These are phyloP conservation scores for Boechera stricta DNA, from an alignment of 345 rosid genomes.

Conservation along the genomic window DNA sequence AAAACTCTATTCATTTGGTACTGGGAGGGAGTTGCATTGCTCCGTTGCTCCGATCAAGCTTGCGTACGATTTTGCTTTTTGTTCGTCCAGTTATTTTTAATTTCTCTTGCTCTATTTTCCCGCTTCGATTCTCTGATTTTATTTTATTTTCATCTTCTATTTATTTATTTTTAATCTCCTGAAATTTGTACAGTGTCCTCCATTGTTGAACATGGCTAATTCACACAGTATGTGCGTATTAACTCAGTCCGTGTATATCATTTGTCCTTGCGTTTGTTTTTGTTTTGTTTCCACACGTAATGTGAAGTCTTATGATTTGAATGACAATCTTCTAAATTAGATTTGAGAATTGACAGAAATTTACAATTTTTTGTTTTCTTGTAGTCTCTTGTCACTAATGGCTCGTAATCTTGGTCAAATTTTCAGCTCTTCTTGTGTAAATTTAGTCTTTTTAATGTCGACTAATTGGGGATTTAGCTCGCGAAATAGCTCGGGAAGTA, in stretches of 20 bases:
- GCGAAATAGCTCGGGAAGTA: slow-evolving; percentile 14
- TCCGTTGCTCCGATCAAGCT: not conserved
- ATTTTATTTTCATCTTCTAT: no score
- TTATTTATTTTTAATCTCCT: no score
- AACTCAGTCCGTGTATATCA: not conserved
- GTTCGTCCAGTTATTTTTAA: no score
- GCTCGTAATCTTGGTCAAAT: not conserved
- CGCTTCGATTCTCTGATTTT: not conserved
- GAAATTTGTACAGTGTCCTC: not conserved
- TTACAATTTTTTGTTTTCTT: not conserved
- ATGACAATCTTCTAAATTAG: not conserved
- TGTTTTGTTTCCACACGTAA: not conserved
- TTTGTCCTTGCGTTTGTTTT: not conserved
- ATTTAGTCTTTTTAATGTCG: slow-evolving; percentile 39
- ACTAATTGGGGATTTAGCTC: slow-evolving; percentile 23
- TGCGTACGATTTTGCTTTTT: not conserved
- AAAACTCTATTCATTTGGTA: not conserved
- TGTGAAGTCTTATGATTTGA: not conserved
- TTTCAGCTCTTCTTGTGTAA: not conserved
- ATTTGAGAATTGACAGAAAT: not conserved
- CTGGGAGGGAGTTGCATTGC: no score
- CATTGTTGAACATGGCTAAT: not conserved
- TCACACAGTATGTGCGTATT: not conserved
- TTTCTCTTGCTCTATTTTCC: not conserved
- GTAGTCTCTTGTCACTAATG: not conserved